phyloP scores from a whole-genome alignment of 352 stramenopile genomes.

The Phytophthora litchii region DNA sequence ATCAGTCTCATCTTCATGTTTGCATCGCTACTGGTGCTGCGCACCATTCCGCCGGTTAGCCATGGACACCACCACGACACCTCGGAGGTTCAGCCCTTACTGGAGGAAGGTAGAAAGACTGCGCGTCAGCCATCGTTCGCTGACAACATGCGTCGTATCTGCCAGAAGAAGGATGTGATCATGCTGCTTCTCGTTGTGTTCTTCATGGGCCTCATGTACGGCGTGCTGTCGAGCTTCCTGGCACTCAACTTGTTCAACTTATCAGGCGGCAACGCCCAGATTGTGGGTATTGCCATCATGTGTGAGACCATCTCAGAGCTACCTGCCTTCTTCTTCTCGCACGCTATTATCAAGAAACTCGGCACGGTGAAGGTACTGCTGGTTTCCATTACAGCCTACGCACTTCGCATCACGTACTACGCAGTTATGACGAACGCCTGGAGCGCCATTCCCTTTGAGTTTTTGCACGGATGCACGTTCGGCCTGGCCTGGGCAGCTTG shows the following conservation, averaged over 20 bases:
- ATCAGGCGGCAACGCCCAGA: slow-evolving; percentile 60
- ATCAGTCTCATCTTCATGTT: slow-evolving; percentile 57
- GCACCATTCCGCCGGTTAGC: slow-evolving; percentile 54
- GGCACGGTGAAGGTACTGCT: slow-evolving; percentile 66
- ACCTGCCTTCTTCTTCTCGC: slow-evolving; percentile 76
- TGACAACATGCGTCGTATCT: slow-evolving; percentile 33
- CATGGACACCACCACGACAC: slow-evolving; percentile 36
- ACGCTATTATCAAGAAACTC: slow-evolving; percentile 61
- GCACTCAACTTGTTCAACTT: slow-evolving; percentile 80
- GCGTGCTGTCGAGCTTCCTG: slow-evolving; percentile 74
- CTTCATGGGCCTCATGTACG: slow-evolving; percentile 78
- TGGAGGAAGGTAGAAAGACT: slow-evolving; percentile 29
- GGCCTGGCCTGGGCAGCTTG: slow-evolving; percentile 56
- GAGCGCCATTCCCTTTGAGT: slow-evolving; percentile 65
- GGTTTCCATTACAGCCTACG: slow-evolving; percentile 55
- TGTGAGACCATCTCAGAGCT: slow-evolving; percentile 58
- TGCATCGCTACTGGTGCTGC: slow-evolving; percentile 54
- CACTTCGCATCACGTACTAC: slow-evolving; percentile 58
- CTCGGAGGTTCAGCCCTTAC: not conserved
- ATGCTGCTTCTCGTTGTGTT: slow-evolving; percentile 68
- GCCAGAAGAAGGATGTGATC: slow-evolving; percentile 53
- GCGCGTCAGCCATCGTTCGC: slow-evolving; percentile 20
- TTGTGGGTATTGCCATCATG: slow-evolving; percentile 67
- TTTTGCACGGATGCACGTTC: slow-evolving; percentile 61
- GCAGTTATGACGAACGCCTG: slow-evolving; percentile 63